Conservation (phyloP, 2,329 filamentous ascomycete species). For the Paraphoma chrysanthemicola region DNA sequence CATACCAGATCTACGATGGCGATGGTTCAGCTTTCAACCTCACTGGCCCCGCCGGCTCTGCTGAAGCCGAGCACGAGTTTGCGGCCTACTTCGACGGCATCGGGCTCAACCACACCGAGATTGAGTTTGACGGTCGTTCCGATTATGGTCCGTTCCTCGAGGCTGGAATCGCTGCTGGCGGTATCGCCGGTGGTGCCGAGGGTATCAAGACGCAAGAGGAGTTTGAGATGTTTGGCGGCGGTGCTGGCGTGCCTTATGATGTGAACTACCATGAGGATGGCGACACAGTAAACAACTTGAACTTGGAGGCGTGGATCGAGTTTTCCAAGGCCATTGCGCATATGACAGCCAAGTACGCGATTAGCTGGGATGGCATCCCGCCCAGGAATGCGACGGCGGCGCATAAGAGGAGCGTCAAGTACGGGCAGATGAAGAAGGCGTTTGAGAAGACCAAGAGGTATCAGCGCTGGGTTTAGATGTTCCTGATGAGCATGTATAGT, state of each 20-base stretch:
- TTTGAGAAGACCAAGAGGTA: slow-evolving; percentile 30
- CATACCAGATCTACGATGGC: slow-evolving; percentile 47
- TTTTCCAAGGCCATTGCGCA: slow-evolving; percentile 68
- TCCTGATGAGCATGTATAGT: neutral
- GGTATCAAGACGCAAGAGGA: slow-evolving; percentile 47
- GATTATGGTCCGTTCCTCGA: slow-evolving; percentile 49
- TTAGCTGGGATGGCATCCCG: slow-evolving; percentile 40
- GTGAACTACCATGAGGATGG: slow-evolving; percentile 47
- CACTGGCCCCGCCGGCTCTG: slow-evolving; percentile 41
- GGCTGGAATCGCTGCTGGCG: slow-evolving; percentile 44
- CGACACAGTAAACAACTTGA: slow-evolving; percentile 46
- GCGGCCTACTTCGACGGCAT: slow-evolving; percentile 38
- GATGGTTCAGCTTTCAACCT: slow-evolving; percentile 42
- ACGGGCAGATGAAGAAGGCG: slow-evolving; percentile 21
- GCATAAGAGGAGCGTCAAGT: slow-evolving; percentile 27
- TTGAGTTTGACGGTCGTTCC: slow-evolving; percentile 46
- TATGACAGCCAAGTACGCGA: slow-evolving; percentile 43
- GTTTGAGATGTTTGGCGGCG: slow-evolving; percentile 42
- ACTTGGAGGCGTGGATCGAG: slow-evolving; percentile 52
- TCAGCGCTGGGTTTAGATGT: slow-evolving; percentile 26
- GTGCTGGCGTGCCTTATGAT: slow-evolving; percentile 38
- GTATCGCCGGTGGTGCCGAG: slow-evolving; percentile 48
- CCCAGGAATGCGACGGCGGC: slow-evolving; percentile 32
- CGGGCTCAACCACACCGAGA: slow-evolving; percentile 37
- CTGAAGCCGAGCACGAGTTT: slow-evolving; percentile 41